Evolutionary conservation across 306 rosid species (phyloP), one percentile per base, ranked within the genome.

Genomic region (Prunus padus): DNA sequence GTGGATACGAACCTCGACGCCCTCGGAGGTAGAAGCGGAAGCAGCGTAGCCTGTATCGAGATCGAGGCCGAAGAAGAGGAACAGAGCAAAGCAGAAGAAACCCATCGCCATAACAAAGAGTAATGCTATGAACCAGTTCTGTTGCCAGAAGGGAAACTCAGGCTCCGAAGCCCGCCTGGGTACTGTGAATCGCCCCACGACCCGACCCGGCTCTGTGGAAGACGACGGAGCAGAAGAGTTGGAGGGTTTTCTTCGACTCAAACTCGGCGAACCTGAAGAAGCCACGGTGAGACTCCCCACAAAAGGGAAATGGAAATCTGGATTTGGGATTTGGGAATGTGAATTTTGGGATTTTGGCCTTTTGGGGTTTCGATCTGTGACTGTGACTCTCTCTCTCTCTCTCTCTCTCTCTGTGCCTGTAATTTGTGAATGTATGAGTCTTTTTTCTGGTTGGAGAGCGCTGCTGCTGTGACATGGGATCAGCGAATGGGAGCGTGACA

Each of bases 81-180:
- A 90, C 1, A 92, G 26, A 2, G 98, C 97, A 12, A 92, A 63
- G 46, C 80, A 87, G 59, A 96, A 89, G 79, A 90, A 96, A 45
- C 87, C 98, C 55, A 92, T 22, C 68, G 99, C 98, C 99, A 96
- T 92, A 10, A 79, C 55, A 46, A 92, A 86, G 28, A 96, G 98
- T 52, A 87, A 73, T 40, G 84, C 90, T 11, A 96, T 85, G 86
- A 96, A 95, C 99, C 99, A 96, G 70, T 80, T 89, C 82, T 67
- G 93, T 55, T 92, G 97, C 98, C 98, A 96, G 73, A 96, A 83
- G 68, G 97, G 98, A 59, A 84, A 84, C 18, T 89, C 90, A n/a
- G 96, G 88, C 51, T 87, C 82, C 64, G 92, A 79, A 16, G 82
- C 70, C 67, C 69, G 70, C 50, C 76, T 83, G 3, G 88, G 76